A percentile compares a stretch with the other conserved stretches of the same genome.
Conservation (phyloP, 257 asterid species). For the Striga asiatica region DNA sequence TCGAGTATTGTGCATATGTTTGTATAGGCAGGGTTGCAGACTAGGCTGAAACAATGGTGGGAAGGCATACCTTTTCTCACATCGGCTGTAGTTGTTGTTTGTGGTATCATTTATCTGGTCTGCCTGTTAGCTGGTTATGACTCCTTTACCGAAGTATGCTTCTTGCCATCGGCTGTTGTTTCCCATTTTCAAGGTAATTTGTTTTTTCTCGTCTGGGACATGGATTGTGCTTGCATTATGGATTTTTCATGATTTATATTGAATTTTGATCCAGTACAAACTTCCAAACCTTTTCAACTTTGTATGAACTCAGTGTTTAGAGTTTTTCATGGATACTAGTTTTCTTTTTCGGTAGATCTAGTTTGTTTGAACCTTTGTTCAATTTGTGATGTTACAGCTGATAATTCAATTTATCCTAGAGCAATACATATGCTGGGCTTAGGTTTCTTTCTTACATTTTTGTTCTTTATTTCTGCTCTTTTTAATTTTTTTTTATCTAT, state of each 20-base stretch:
- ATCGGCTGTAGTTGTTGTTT: constrained; percentile 53
- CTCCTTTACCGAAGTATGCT: constrained; percentile 81
- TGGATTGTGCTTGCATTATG: not conserved
- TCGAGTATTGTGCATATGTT: constrained; percentile 18
- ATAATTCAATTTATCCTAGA: not conserved
- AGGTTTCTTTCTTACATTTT: not conserved
- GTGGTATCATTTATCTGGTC: constrained; percentile 73
- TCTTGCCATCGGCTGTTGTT: constrained; percentile 75
- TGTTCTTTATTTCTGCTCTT: not conserved
- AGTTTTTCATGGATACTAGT: not conserved
- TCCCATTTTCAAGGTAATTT: constrained; percentile 73
- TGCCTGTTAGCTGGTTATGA: constrained; percentile 89
- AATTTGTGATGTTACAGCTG: not conserved
- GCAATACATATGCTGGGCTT: not conserved
- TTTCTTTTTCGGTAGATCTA: not conserved
- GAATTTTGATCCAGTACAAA: not conserved
- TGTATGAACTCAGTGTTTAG: no score
- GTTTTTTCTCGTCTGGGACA: not conserved
- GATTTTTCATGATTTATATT: not conserved
- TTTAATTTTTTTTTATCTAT: not conserved
- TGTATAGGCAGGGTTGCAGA: constrained; percentile 65
- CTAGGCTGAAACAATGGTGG: constrained; percentile 93
- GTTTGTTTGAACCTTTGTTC: not conserved
- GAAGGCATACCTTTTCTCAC: constrained; percentile 85
- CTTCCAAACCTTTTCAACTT: not conserved